phyloP scores from a whole-genome alignment of 177 flowering plant genomes.

The Tripterygium wilfordii region DNA sequence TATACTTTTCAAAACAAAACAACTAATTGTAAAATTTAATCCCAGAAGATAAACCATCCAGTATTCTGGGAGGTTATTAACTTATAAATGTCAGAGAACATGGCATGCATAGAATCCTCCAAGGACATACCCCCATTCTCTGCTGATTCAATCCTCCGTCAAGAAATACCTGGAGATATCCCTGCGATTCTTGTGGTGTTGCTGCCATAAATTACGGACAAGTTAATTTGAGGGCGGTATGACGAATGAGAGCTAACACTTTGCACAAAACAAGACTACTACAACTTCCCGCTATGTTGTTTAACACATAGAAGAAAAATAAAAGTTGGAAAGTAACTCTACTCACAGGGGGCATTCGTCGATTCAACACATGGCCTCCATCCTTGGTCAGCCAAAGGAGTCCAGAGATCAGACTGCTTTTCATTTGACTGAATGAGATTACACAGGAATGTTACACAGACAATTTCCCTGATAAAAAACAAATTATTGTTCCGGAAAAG shows the following conservation, averaged over 20 bases:
- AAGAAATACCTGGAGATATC: constrained; percentile 88
- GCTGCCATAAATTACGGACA: constrained; percentile 24
- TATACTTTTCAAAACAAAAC: background rate
- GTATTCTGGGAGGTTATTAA: too few species aligned
- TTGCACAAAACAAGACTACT: too few species aligned
- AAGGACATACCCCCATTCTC: constrained; percentile 87
- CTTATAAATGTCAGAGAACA: too few species aligned
- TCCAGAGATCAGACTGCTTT: constrained; percentile 67
- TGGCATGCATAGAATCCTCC: background rate
- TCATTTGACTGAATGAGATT: constrained; percentile 38
- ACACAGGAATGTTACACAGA: background rate
- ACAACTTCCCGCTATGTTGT: background rate
- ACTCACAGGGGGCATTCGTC: constrained; percentile 43
- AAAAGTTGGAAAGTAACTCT: background rate
- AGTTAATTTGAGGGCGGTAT: background rate
- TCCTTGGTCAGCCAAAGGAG: constrained; percentile 67
- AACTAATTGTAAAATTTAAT: background rate
- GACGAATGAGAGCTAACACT: background rate
- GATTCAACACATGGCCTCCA: constrained; percentile 58
- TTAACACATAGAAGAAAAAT: background rate
- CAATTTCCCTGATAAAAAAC: too few species aligned
- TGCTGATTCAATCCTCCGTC: constrained; percentile 99
- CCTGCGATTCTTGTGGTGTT: constrained; percentile 51
- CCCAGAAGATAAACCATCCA: too few species aligned
- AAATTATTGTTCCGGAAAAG: too few species aligned